These are phyloP conservation scores for Aspergillus unguis DNA, from an alignment of 2,329 filamentous ascomycete species.

Conservation along the genomic window DNA sequence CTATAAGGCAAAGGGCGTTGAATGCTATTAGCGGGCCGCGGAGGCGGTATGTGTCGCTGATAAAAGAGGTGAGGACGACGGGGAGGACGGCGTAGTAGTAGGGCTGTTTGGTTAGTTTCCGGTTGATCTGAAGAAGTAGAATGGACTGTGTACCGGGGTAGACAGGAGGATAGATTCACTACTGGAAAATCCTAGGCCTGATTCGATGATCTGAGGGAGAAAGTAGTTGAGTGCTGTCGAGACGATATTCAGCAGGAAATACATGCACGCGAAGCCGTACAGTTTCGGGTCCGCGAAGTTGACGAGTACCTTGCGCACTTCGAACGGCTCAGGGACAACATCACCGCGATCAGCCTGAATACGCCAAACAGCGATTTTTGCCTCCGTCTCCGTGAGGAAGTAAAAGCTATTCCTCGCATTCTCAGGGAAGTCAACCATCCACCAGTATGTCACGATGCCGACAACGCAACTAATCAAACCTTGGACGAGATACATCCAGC, in stretches of 20 bases:
- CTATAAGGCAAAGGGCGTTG: conserved; percentile 60
- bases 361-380: conserved; percentile 53
- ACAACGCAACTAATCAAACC: conserved; percentile 59
- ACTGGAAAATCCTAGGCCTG: conserved; percentile 54
- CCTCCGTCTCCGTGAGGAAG: conserved; percentile 58
- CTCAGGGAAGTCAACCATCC: conserved; percentile 69
- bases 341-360: conserved; percentile 63
- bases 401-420: conserved; percentile 54
- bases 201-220: conserved; percentile 57
- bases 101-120: conserved; percentile 36
- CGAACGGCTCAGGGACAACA: conserved; percentile 55
- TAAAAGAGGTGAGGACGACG: conserved; percentile 59
- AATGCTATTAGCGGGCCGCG: conserved; percentile 63
- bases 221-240: conserved; percentile 65
- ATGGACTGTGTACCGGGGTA: conserved; percentile 46
- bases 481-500: conserved; percentile 68
- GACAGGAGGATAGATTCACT: conserved; percentile 59
- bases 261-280: conserved; percentile 62
- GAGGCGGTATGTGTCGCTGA: conserved; percentile 60
- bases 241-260: conserved; percentile 65
- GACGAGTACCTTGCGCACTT: conserved; percentile 52
- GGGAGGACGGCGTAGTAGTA: conserved; percentile 67
- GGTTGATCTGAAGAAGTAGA: neutral
- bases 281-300: conserved; percentile 61
- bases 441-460: conserved; percentile 62